These are phyloP conservation scores for Termitomyces sp. DNA, from an alignment of 768 basidiomycete species.

Conservation along the genomic window DNA sequence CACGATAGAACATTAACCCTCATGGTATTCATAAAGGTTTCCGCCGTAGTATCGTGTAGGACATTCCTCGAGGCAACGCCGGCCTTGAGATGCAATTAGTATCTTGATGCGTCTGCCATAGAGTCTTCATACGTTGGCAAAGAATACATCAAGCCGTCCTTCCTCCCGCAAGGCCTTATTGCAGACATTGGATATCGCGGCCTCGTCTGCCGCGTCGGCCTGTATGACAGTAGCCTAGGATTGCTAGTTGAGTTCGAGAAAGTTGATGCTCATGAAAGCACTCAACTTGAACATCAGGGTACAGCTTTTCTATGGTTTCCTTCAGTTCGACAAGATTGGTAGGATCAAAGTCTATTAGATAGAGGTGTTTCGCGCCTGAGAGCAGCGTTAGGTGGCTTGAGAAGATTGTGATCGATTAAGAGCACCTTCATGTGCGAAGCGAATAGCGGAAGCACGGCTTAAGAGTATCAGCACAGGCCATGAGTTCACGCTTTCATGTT, in stretches of 20 bases:
- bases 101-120: neutral
- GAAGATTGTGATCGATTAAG: neutral
- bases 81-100: constrained; percentile 39
- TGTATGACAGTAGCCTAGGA: constrained; percentile 66
- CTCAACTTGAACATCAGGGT: constrained; percentile 76
- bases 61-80: constrained; percentile 45
- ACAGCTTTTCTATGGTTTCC: constrained; percentile 55
- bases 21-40: constrained; percentile 71
- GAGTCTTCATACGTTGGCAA: constrained; percentile 71
- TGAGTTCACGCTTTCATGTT: neutral
- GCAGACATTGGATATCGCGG: constrained; percentile 62
- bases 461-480: neutral
- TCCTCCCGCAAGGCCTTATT: constrained; percentile 72
- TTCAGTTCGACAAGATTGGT: constrained; percentile 69
- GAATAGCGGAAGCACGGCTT: constrained; percentile 67
- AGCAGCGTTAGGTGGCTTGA: neutral
- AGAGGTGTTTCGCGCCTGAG: constrained; percentile 71
- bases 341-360: constrained; percentile 64
- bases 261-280: neutral
- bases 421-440: constrained; percentile 76
- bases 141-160: constrained; percentile 88
- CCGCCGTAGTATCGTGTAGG: constrained; percentile 50
- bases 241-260: neutral
- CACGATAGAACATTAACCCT: constrained; percentile 66
- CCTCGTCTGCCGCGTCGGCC: constrained; percentile 82